Evolutionary conservation across 2,329 filamentous ascomycete species (phyloP), one percentile per base, ranked within the genome.

Genomic region (Fusarium siculi): DNA sequence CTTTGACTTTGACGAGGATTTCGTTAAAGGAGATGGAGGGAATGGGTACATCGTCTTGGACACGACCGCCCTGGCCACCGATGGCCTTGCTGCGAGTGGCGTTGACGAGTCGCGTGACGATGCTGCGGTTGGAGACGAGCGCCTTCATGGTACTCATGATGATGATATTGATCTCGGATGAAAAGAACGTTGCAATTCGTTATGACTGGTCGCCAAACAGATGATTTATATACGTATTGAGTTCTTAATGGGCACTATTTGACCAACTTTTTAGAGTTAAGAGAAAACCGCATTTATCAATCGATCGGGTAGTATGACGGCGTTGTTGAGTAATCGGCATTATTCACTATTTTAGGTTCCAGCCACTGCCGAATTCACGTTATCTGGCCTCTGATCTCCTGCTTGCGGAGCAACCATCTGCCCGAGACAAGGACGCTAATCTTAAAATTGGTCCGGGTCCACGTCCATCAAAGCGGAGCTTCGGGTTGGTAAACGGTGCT

Each of bases 161-260:
- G 14, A 47, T 30, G 7, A 30, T 7, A 2, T 5, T 1, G 7
- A 18, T n/a, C 4, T 7, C 2, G 19, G 3, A 30, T 47, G 1
- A 21, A 47, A 18, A n/a, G 7, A 49, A 0, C 32, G 14, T 6
- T 4, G 8, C 4, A 32, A 9, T 4, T 49, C 2, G 9, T 23
- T 14, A 7, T 4, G 4, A 21, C 11, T 4, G n/a, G 7, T 23
- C 14, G 21, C 12, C 19, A 40, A 21, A 12, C 36, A 14, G 7
- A 40, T 12, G 7, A 8, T 40, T 40, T 40, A 21, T 21, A 40
- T 21, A 21, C 18, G 18, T 2, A 19, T 11, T n/a, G 39, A 10
- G 39, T 15, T 40, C 12, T 8, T 21, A 4, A 40, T 14, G 8
- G 8, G 9, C 8, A 14, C 5, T 5, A n/a, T 25, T 25, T 25